These are phyloP conservation scores for Phytophthora litchii DNA, from an alignment of 352 stramenopile genomes.

Conservation along the genomic window DNA sequence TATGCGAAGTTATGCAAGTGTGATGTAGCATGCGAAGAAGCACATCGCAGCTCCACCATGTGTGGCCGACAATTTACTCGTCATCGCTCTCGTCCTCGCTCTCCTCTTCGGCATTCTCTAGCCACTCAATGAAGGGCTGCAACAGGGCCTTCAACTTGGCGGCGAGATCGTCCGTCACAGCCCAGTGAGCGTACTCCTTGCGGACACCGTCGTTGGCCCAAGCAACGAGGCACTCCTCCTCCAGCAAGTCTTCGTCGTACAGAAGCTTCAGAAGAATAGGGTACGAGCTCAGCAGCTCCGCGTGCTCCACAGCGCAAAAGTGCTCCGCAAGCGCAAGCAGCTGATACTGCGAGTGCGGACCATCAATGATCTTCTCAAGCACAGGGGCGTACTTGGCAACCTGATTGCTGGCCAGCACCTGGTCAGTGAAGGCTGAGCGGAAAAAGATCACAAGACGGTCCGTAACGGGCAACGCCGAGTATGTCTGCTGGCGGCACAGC, in stretches of 20 bases:
- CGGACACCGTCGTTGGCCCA: constrained; percentile 86
- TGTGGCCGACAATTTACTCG: constrained; percentile 41
- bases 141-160: constrained; percentile 86
- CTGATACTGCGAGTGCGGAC: constrained; percentile 91
- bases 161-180: constrained; percentile 88
- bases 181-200: constrained; percentile 88
- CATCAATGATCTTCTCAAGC: constrained; percentile 87
- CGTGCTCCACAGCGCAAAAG: constrained; percentile 91
- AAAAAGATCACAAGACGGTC: constrained; percentile 96
- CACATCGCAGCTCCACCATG: constrained; percentile 4
- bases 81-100: constrained; percentile 78
- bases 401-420: constrained; percentile 94
- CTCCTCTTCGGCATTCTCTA: constrained; percentile 96
- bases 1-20: constrained; percentile 21
- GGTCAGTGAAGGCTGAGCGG: constrained; percentile 84
- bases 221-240: constrained; percentile 95
- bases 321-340: constrained; percentile 92
- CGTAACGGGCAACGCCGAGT: constrained; percentile 88
- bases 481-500: constrained; percentile 94
- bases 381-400: constrained; percentile 86
- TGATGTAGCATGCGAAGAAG: background rate
- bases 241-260: constrained; percentile 96
- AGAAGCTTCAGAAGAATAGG: constrained; percentile 96
- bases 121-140: constrained; percentile 96
- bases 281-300: constrained; percentile 81